phyloP scores from a whole-genome alignment of 139 green algal genomes.

The Chlorokybus atmophyticus region DNA sequence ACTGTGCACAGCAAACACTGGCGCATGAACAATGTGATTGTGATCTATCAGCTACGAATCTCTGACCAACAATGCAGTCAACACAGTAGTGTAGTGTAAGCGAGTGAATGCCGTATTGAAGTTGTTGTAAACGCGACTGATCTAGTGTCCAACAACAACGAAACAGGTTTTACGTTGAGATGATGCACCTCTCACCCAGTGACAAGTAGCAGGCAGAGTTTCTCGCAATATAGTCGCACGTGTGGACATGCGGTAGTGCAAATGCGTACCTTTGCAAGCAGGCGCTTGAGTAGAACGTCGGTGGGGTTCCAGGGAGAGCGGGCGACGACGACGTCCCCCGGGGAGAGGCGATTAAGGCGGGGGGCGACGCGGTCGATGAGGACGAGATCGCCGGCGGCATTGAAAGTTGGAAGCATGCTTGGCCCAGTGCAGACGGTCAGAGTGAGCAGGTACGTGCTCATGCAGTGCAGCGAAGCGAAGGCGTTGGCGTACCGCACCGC shows the following conservation, averaged over 20 bases:
- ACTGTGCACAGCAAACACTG: too few relatives aligned
- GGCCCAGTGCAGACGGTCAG: slow-evolving; percentile 62
- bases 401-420: slow-evolving; percentile 69
- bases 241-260: too few relatives aligned
- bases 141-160: neutral
- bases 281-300: slow-evolving; percentile 57
- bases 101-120: too few relatives aligned
- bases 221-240: slow-evolving; percentile 46
- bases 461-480: too few relatives aligned
- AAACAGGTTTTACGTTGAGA: neutral
- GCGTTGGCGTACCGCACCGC: too few relatives aligned
- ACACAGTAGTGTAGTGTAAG: too few relatives aligned
- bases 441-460: too few relatives aligned
- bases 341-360: slow-evolving; percentile 11
- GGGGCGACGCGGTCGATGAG: slow-evolving; percentile 47
- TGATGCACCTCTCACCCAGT: neutral
- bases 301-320: slow-evolving; percentile 45
- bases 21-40: too few relatives aligned
- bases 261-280: too few relatives aligned
- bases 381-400: slow-evolving; percentile 51
- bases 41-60: too few relatives aligned
- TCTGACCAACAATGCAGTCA: too few relatives aligned
- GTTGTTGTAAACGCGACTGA: neutral
- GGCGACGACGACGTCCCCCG: slow-evolving; percentile 45
- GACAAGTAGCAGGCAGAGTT: slow-evolving; percentile 14